Conservation (phyloP, 192 early-diverging fungal genomes). For the Coemansia nantahalensis region DNA sequence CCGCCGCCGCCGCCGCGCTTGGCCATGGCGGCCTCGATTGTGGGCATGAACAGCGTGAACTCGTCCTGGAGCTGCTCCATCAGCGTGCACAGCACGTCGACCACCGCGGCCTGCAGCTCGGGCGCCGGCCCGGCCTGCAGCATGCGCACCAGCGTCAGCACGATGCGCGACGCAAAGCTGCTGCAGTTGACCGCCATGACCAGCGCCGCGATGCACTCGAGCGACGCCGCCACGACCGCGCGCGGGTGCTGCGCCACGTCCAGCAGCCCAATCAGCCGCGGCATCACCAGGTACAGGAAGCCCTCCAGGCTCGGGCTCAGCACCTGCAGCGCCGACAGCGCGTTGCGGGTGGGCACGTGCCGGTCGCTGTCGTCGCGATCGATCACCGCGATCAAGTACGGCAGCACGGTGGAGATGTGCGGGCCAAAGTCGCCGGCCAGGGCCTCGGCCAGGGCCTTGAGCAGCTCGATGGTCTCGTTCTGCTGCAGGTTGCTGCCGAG, state of each 20-base stretch:
- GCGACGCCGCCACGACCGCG: constrained; percentile 63
- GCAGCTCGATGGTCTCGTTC: constrained; percentile 65
- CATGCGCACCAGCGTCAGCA: constrained; percentile 83
- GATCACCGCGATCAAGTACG: constrained; percentile 82
- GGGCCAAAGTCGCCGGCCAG: constrained; percentile 91
- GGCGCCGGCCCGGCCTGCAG: constrained; percentile 50
- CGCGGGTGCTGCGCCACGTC: constrained; percentile 64
- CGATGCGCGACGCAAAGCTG: constrained; percentile 88
- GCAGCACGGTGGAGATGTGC: constrained; percentile 77
- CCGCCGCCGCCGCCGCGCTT: constrained; percentile 60
- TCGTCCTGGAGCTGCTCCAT: constrained; percentile 84
- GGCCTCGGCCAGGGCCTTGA: constrained; percentile 85
- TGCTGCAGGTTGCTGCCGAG: constrained; percentile 63
- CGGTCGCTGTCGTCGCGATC: constrained; percentile 74
- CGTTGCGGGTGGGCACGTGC: constrained; percentile 62
- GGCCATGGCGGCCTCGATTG: constrained; percentile 77
- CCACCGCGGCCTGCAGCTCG: constrained; percentile 63
- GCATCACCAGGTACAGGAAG: constrained; percentile 90
- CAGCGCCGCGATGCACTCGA: constrained; percentile 71
- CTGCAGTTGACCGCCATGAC: constrained; percentile 78
- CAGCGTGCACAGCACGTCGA: constrained; percentile 81
- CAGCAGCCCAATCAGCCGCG: constrained; percentile 77
- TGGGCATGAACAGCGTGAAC: constrained; percentile 86
- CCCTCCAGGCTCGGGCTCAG: constrained; percentile 92
- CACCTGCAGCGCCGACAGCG: constrained; percentile 75